Evolutionary conservation across 2,329 filamentous ascomycete species (phyloP).

Genomic region (Botrytis tulipae): DNA sequence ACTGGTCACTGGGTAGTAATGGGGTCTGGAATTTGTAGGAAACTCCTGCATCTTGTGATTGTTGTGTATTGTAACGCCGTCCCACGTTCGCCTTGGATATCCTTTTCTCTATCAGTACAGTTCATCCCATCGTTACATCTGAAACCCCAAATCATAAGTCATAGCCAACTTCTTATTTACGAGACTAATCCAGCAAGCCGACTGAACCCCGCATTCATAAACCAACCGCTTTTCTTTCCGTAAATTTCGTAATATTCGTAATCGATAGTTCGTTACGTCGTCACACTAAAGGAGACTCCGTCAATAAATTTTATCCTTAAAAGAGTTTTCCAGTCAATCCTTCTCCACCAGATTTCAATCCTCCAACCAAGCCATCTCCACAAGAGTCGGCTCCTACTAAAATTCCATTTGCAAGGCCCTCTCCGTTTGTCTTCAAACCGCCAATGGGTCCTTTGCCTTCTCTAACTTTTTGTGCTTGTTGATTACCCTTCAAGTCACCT

Average conservation of each 20-base stretch:
- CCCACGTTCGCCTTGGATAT: background rate
- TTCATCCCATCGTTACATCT: background rate
- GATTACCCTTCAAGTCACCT: conserved; percentile 42
- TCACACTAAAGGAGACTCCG: background rate
- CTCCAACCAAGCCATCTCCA: conserved; percentile 10
- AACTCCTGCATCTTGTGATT: background rate
- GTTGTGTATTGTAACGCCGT: background rate
- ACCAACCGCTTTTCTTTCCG: background rate
- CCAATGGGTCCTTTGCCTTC: conserved; percentile 30
- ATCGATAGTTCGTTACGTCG: background rate
- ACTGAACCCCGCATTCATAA: background rate
- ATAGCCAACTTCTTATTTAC: background rate
- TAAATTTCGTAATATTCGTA: conserved; percentile 4
- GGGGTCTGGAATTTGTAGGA: background rate
- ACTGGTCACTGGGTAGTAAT: background rate
- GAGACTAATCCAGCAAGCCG: background rate
- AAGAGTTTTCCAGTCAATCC: conserved; percentile 9
- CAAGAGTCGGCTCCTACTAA: background rate
- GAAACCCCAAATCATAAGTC: no score
- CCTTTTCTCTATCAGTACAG: background rate
- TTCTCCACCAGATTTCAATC: conserved; percentile 16
- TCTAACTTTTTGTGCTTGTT: conserved; percentile 40
- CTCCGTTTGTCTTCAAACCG: conserved; percentile 27
- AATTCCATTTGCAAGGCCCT: conserved; percentile 4
- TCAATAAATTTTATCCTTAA: background rate